phyloP scores from a whole-genome alignment of 371 early-diverging fungal genomes.

The Rhizomucor pusillus region DNA sequence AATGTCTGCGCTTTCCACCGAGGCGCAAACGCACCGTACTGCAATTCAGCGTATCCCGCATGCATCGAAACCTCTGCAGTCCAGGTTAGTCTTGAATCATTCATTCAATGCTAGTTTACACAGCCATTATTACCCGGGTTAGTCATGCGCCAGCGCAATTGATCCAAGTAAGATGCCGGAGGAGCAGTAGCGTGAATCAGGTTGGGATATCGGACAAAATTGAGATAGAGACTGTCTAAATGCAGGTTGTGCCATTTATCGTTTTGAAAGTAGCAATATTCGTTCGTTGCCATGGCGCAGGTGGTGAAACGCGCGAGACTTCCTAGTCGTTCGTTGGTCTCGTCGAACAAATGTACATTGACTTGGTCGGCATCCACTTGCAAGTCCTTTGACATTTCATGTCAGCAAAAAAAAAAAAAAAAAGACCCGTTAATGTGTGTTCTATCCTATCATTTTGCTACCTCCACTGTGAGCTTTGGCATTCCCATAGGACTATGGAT shows the following conservation, averaged over 20 bases:
- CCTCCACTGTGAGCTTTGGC: background rate
- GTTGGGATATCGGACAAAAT: constrained; percentile 55
- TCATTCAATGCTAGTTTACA: background rate
- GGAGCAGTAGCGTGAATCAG: constrained; percentile 60
- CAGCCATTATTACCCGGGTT: constrained; percentile 38
- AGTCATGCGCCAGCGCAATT: constrained; percentile 57
- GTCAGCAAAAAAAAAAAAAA: too few relatives aligned
- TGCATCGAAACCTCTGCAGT: constrained; percentile 39
- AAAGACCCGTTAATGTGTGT: background rate
- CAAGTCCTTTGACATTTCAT: too few relatives aligned
- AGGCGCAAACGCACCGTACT: constrained; percentile 50
- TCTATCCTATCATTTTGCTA: background rate
- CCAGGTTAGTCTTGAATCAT: background rate
- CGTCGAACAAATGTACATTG: constrained; percentile 14
- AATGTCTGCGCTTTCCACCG: constrained; percentile 48
- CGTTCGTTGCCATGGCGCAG: constrained; percentile 56
- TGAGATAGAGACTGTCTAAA: constrained; percentile 61
- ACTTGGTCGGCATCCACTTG: background rate
- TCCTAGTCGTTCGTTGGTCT: constrained; percentile 17
- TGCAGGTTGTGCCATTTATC: constrained; percentile 54
- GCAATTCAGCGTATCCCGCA: constrained; percentile 52
- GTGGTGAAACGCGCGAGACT: constrained; percentile 60
- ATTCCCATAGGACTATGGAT: constrained; percentile 44
- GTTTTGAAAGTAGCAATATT: constrained; percentile 65
- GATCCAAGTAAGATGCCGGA: constrained; percentile 54